Evolutionary conservation across 257 asterid genomes (phyloP).

Genomic region (Solanum clarkiae): DNA sequence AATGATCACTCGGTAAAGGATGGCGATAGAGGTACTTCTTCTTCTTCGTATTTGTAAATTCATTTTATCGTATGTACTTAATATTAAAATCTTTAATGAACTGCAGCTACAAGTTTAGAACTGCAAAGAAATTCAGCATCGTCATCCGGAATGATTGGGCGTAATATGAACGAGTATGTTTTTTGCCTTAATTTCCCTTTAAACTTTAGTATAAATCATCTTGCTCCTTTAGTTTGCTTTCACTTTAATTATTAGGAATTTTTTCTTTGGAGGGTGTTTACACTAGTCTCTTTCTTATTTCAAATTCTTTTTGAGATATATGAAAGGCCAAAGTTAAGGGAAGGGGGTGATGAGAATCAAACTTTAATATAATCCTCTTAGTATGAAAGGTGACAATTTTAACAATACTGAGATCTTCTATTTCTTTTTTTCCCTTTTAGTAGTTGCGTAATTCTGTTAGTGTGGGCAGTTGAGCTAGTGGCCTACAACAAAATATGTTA

Average conservation of each 20-base stretch:
- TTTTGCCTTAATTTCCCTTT: not conserved
- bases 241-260: not conserved
- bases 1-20: conserved; percentile 87
- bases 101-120: conserved; percentile 67
- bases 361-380: not conserved
- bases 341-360: not conserved
- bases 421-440: not conserved
- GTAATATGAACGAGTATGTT: conserved; percentile 90
- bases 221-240: not conserved
- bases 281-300: not conserved
- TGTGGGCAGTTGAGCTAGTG: not conserved
- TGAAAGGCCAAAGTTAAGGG: not conserved
- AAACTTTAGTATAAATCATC: not conserved
- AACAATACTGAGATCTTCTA: not conserved
- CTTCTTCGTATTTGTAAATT: not conserved
- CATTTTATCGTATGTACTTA: not conserved
- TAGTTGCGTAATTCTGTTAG: not conserved
- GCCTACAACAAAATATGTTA: too few relatives aligned
- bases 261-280: not conserved
- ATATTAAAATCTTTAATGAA: not conserved
- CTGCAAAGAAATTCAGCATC: conserved; percentile 74
- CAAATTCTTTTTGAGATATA: not conserved
- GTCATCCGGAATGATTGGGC: conserved; percentile 79
- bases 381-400: not conserved
- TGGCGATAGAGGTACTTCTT: conserved; percentile 35